phyloP scores from a whole-genome alignment of 352 stramenopile genomes.

The Phytophthora pseudosyringae region DNA sequence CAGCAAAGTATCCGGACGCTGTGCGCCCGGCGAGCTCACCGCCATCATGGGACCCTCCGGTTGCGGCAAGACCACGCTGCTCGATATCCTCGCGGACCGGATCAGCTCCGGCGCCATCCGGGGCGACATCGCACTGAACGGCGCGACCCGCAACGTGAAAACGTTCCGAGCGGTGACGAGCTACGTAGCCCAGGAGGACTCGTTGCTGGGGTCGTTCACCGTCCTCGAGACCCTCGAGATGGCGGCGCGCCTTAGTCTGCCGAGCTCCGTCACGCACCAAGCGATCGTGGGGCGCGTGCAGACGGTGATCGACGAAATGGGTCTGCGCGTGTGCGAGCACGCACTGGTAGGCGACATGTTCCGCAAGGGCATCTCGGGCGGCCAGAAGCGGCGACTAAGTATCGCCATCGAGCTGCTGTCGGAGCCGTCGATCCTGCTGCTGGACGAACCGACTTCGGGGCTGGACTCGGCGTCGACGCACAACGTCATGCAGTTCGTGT shows the following conservation, averaged over 20 bases:
- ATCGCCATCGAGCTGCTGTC: slow-evolving; percentile 95
- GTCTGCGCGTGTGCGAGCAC: slow-evolving; percentile 54
- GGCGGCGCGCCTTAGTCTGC: slow-evolving; percentile 59
- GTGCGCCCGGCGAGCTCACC: slow-evolving; percentile 60
- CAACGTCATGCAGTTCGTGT: slow-evolving; percentile 85
- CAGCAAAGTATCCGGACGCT: slow-evolving; percentile 57
- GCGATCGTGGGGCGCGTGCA: slow-evolving; percentile 60
- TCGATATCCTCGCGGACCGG: slow-evolving; percentile 69
- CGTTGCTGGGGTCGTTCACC: slow-evolving; percentile 68
- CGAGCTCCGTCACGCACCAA: slow-evolving; percentile 39
- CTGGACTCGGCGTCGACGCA: slow-evolving; percentile 91
- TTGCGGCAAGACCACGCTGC: slow-evolving; percentile 65
- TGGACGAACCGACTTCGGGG: slow-evolving; percentile 94
- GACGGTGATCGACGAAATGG: slow-evolving; percentile 70
- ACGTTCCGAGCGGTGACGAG: slow-evolving; percentile 52
- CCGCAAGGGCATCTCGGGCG: slow-evolving; percentile 81
- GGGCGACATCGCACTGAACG: slow-evolving; percentile 56
- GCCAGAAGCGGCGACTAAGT: slow-evolving; percentile 91
- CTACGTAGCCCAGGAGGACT: slow-evolving; percentile 70
- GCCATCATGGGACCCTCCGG: slow-evolving; percentile 71
- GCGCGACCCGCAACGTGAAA: slow-evolving; percentile 38
- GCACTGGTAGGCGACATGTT: slow-evolving; percentile 87
- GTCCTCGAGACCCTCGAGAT: slow-evolving; percentile 74
- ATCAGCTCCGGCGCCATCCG: slow-evolving; percentile 40
- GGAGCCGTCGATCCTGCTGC: slow-evolving; percentile 93